phyloP scores from a whole-genome alignment of 345 rosid genomes.

The Lumnitzera racemosa region DNA sequence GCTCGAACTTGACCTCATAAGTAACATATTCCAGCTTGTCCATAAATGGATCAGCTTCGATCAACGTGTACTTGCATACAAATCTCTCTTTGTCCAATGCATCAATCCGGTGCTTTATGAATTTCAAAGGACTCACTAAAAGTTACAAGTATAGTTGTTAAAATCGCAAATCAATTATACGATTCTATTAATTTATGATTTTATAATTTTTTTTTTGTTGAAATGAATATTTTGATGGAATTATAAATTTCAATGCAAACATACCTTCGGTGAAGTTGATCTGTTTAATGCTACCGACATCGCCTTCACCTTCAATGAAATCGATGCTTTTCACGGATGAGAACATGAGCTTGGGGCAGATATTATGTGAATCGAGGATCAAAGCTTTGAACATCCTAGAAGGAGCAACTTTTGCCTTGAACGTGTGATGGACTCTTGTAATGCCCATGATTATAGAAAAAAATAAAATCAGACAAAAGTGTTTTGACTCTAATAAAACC shows the following conservation, averaged over 20 bases:
- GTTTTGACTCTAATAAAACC: too few relatives aligned
- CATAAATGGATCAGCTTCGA: conserved; percentile 19
- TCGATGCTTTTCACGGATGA: conserved; percentile 26
- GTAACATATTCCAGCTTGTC: conserved; percentile 23
- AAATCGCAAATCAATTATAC: neutral
- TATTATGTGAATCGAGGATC: conserved; percentile 34
- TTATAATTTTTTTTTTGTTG: too few relatives aligned
- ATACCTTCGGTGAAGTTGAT: conserved; percentile 36
- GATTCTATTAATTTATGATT: too few relatives aligned
- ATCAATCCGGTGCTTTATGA: conserved; percentile 30
- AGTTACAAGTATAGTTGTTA: neutral
- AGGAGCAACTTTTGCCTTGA: conserved; percentile 21
- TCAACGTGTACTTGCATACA: conserved; percentile 20
- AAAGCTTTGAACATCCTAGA: conserved; percentile 34
- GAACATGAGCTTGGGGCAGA: conserved; percentile 38
- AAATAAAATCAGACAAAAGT: neutral
- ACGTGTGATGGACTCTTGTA: conserved; percentile 18
- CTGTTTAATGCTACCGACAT: conserved; percentile 30
- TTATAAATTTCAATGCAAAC: neutral
- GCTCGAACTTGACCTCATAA: conserved; percentile 30
- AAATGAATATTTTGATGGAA: too few relatives aligned
- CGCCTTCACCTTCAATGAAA: conserved; percentile 30
- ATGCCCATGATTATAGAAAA: conserved; percentile 14
- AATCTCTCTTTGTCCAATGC: conserved; percentile 28
- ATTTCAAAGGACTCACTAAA: conserved; percentile 20